Percentiles rank a stretch among this genome's conserved stretches.
phyloP scores from a whole-genome alignment of 345 rosid genomes.

The Raphanus sativus region DNA sequence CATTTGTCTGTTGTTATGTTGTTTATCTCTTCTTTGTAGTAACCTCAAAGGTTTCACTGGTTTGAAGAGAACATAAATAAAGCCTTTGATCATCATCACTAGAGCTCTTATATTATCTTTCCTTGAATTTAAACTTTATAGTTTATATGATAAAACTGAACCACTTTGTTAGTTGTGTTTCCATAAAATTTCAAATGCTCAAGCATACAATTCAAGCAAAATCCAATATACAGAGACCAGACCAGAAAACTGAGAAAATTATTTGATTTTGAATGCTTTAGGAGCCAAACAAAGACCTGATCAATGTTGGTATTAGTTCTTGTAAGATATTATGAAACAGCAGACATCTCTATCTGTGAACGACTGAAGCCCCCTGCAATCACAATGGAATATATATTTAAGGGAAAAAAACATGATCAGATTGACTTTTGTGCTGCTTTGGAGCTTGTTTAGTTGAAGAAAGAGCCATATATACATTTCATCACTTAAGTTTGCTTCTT shows the following conservation, averaged over 20 bases:
- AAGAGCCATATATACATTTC: neutral
- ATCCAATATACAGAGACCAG: neutral
- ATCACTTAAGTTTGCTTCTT: neutral
- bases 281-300: neutral
- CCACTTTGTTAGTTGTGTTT: neutral
- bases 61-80: neutral
- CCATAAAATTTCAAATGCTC: conserved; percentile 16
- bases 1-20: neutral
- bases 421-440: neutral
- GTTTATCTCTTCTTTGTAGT: conserved; percentile 8
- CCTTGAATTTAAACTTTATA: neutral
- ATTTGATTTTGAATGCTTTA: neutral
- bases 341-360: neutral
- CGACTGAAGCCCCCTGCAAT: conserved; percentile 59
- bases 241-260: neutral
- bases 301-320: neutral
- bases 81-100: neutral
- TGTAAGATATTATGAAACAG: neutral
- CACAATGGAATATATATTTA: neutral
- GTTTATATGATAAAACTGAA: too few relatives aligned
- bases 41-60: conserved; percentile 12
- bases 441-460: neutral
- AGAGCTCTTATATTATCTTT: neutral
- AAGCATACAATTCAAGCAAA: neutral
- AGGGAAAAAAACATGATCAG: neutral